A percentile compares a stretch with the other conserved stretches of the same genome.
Evolutionary conservation across 352 stramenopile species (phyloP).

Genomic region (Pythium brassicae): DNA sequence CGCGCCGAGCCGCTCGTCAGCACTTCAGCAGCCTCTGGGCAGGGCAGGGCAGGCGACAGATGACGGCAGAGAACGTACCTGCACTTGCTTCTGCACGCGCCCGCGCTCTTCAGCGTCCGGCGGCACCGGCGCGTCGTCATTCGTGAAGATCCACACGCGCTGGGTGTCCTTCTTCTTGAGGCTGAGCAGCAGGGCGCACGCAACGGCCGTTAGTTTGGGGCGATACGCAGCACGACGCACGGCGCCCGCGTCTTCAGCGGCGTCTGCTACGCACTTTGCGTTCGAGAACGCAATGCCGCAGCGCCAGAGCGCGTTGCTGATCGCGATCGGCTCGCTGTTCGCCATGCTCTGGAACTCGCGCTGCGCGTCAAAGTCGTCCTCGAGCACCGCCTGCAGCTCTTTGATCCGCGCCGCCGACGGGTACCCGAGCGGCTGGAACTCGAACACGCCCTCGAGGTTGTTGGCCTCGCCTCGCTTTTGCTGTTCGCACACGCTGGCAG

Average conservation of each 20-base stretch:
- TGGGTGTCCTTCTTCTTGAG: constrained; percentile 86
- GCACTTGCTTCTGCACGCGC: constrained; percentile 72
- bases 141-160: constrained; percentile 85
- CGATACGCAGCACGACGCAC: no score
- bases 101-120: constrained; percentile 55
- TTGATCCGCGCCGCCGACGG: constrained; percentile 72
- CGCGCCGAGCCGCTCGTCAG: background rate
- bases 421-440: constrained; percentile 74
- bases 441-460: constrained; percentile 64
- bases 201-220: no score
- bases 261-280: constrained; percentile 42
- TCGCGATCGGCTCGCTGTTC: constrained; percentile 50
- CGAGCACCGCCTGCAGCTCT: constrained; percentile 57
- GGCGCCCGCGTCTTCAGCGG: no score
- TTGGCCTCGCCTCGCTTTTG: constrained; percentile 55
- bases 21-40: background rate
- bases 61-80: constrained; percentile 20
- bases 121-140: constrained; percentile 51
- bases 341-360: constrained; percentile 50
- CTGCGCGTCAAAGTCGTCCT: constrained; percentile 32
- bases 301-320: constrained; percentile 84
- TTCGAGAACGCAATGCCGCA: constrained; percentile 77
- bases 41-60: no score
- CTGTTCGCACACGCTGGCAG: constrained; percentile 21
- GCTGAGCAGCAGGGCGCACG: constrained; percentile 25